A percentile compares a stretch with the other conserved stretches of the same genome.
phyloP scores from a whole-genome alignment of 2,329 filamentous ascomycete species.

The Sporothrix phasma region DNA sequence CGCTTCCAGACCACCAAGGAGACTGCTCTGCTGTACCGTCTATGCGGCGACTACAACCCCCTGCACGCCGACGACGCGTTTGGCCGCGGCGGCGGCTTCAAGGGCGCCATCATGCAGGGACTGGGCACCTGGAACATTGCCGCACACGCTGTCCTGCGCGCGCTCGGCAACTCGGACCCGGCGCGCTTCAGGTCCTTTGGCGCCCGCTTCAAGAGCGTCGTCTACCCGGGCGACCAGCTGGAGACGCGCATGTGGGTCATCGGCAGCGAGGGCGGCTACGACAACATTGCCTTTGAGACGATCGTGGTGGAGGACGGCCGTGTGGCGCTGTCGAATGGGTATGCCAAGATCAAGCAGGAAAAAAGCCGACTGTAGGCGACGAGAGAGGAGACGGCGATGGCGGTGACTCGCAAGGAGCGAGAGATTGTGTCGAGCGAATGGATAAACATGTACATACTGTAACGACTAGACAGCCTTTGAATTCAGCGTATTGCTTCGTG shows the following conservation, averaged over 20 bases:
- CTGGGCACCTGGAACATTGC: constrained; percentile 39
- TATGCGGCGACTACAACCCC: constrained; percentile 41
- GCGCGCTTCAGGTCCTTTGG: constrained; percentile 32
- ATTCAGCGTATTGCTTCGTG: neutral
- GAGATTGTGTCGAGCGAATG: no score
- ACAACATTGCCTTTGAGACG: constrained; percentile 32
- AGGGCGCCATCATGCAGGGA: constrained; percentile 36
- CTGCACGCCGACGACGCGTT: constrained; percentile 36
- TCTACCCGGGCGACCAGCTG: constrained; percentile 37
- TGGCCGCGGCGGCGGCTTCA: constrained; percentile 34
- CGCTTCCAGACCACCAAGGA: constrained; percentile 31
- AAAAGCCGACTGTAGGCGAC: constrained; percentile 15
- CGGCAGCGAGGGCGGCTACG: constrained; percentile 24
- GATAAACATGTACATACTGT: neutral
- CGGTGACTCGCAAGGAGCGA: neutral
- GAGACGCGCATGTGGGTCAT: constrained; percentile 35
- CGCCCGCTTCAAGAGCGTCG: constrained; percentile 36
- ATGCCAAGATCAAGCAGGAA: constrained; percentile 16
- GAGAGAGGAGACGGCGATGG: neutral
- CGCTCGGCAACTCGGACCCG: constrained; percentile 32
- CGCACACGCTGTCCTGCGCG: constrained; percentile 33
- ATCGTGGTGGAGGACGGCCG: constrained; percentile 30
- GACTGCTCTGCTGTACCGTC: constrained; percentile 32
- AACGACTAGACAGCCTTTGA: constrained; percentile 1
- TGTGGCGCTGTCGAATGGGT: constrained; percentile 28